A percentile compares a stretch with the other conserved stretches of the same genome.
phyloP scores from a whole-genome alignment of 2,329 filamentous ascomycete genomes.

The Huntiella abstrusa region DNA sequence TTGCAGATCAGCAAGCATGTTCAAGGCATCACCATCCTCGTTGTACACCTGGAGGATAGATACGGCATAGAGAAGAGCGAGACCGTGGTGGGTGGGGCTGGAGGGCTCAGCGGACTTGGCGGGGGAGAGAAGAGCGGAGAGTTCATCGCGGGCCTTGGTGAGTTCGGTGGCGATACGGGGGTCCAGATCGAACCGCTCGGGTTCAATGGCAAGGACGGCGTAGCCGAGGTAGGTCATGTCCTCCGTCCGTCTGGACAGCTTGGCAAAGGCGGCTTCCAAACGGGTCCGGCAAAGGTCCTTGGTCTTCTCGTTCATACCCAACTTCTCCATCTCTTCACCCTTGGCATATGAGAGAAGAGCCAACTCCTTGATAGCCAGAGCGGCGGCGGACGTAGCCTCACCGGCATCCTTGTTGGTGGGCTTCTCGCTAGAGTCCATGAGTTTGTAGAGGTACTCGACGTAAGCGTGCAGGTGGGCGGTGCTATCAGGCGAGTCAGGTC shows the following conservation, averaged over 20 bases:
- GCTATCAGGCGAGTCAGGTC: conserved; percentile 5
- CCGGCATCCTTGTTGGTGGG: conserved; percentile 19
- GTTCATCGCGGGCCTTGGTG: conserved; percentile 30
- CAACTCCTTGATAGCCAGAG: conserved; percentile 30
- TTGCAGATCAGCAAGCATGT: conserved; percentile 65
- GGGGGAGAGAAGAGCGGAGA: conserved; percentile 32
- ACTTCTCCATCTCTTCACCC: conserved; percentile 22
- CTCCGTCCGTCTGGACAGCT: conserved; percentile 33
- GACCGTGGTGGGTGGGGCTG: conserved; percentile 34
- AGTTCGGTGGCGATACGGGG: conserved; percentile 33
- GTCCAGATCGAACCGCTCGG: conserved; percentile 34
- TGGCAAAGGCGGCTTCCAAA: conserved; percentile 39
- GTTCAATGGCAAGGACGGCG: conserved; percentile 34
- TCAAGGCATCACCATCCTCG: conserved; percentile 68
- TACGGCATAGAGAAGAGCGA: conserved; percentile 67
- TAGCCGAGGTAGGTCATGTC: conserved; percentile 35
- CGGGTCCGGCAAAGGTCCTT: conserved; percentile 35
- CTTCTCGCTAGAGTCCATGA: conserved; percentile 23
- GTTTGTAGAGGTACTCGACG: conserved; percentile 34
- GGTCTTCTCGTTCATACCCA: conserved; percentile 30
- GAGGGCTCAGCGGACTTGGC: conserved; percentile 14
- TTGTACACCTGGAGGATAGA: conserved; percentile 81
- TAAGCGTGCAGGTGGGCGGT: conserved; percentile 26
- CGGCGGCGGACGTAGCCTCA: conserved; percentile 16
- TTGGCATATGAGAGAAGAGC: conserved; percentile 36